Conservation (phyloP, 768 basidiomycete genomes). For the Phaffia australis region DNA sequence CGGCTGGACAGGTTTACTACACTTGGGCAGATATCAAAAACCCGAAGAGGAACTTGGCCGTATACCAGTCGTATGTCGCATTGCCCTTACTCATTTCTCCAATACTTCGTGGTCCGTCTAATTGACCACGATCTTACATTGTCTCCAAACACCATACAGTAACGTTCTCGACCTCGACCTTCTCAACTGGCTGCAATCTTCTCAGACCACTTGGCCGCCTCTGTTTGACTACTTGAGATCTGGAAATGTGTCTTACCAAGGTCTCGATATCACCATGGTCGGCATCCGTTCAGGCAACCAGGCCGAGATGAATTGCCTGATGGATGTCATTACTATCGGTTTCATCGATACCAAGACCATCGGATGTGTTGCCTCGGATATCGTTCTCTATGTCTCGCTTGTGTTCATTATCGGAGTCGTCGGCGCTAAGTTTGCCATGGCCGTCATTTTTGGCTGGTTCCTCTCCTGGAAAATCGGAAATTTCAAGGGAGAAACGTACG, state of each 20-base stretch:
- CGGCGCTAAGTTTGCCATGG: conserved; percentile 87
- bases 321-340: conserved; percentile 76
- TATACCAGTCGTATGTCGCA: conserved; percentile 72
- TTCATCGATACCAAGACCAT: conserved; percentile 90
- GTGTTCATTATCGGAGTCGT: conserved; percentile 97
- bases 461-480: conserved; percentile 89
- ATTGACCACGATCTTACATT: neutral
- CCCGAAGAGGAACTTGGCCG: conserved; percentile 66
- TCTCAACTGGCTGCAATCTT: conserved; percentile 68
- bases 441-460: conserved; percentile 96
- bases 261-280: conserved; percentile 77
- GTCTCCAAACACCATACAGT: conserved; percentile 41
- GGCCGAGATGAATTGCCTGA: conserved; percentile 63
- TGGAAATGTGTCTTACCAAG: conserved; percentile 61
- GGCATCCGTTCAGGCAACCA: conserved; percentile 62
- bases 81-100: neutral
- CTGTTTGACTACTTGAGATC: conserved; percentile 68
- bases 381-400: conserved; percentile 89
- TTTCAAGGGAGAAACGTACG: conserved; percentile 84
- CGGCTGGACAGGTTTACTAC: conserved; percentile 82
- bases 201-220: conserved; percentile 69
- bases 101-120: neutral
- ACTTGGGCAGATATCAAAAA: conserved; percentile 77
- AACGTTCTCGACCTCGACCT: conserved; percentile 78
- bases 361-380: conserved; percentile 88